phyloP scores from a whole-genome alignment of 1,284 basidiomycete genomes.

The Filobasidium uniguttulatum region DNA sequence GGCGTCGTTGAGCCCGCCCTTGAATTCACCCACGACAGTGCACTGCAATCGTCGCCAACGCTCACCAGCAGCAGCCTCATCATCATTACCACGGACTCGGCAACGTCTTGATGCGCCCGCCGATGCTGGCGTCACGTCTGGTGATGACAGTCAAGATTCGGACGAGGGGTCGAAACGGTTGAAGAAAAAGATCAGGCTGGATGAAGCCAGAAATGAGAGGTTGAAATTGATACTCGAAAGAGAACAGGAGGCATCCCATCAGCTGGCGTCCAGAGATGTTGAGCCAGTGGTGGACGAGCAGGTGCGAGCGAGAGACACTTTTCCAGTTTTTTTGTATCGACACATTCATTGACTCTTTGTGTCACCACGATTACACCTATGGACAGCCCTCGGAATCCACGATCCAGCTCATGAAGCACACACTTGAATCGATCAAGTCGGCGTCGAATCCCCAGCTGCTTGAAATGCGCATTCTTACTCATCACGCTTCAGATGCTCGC shows the following conservation, averaged over 20 bases:
- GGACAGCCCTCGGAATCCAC: slow-evolving; percentile 47
- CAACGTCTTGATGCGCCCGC: too few species aligned
- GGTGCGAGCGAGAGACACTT: background rate
- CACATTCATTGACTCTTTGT: background rate
- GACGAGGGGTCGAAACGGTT: background rate
- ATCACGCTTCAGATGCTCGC: slow-evolving; percentile 52
- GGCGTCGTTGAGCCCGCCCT: background rate
- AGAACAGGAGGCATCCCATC: background rate
- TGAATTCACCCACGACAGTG: background rate
- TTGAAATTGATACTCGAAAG: background rate
- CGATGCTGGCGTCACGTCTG: too few species aligned
- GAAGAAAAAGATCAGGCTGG: background rate
- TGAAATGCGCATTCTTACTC: slow-evolving; percentile 74
- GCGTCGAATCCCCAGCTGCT: slow-evolving; percentile 63
- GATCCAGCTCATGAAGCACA: slow-evolving; percentile 56
- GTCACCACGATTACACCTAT: background rate
- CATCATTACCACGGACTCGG: too few species aligned
- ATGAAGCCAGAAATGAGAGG: background rate
- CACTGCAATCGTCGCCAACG: background rate
- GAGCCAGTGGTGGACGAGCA: background rate
- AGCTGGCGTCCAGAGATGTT: background rate
- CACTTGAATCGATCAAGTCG: slow-evolving; percentile 50
- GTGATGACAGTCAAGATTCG: too few species aligned
- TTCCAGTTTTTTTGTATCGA: too few species aligned
- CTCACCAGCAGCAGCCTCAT: background rate